These are phyloP conservation scores for Pseudophaeomoniella oleicola DNA, from an alignment of 2,329 filamentous ascomycete genomes.

Conservation along the genomic window DNA sequence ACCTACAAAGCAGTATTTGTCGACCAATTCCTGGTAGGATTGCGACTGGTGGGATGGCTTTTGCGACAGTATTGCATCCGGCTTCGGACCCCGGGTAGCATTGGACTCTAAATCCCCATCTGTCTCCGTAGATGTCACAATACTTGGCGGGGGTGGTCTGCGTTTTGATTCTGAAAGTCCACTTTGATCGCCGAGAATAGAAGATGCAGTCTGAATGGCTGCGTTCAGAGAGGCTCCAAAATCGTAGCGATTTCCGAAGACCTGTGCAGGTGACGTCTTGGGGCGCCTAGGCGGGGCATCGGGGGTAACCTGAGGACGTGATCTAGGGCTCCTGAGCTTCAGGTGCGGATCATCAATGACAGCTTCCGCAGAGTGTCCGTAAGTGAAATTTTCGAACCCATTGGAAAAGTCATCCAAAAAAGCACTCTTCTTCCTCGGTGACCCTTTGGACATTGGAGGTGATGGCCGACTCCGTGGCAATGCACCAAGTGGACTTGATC, in stretches of 20 bases:
- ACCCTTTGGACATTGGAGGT: slow-evolving; percentile 28
- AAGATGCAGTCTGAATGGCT: slow-evolving; percentile 46
- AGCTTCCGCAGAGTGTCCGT: slow-evolving; percentile 43
- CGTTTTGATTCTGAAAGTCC: slow-evolving; percentile 6
- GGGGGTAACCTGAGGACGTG: slow-evolving; percentile 46
- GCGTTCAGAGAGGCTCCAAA: slow-evolving; percentile 84
- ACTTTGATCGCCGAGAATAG: slow-evolving; percentile 12
- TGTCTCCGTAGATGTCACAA: not conserved
- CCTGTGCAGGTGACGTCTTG: slow-evolving; percentile 46
- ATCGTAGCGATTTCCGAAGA: slow-evolving; percentile 88
- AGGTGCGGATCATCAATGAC: slow-evolving; percentile 53
- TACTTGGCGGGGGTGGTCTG: not conserved
- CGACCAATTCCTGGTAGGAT: slow-evolving; percentile 90
- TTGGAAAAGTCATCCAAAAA: slow-evolving; percentile 58
- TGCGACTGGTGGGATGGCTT: slow-evolving; percentile 66
- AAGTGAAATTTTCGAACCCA: slow-evolving; percentile 38
- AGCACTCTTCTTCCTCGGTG: slow-evolving; percentile 34
- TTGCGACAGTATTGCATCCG: slow-evolving; percentile 41
- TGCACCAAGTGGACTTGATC: slow-evolving; percentile 52
- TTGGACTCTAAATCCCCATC: slow-evolving; percentile 10
- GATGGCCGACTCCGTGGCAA: slow-evolving; percentile 35
- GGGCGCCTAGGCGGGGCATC: slow-evolving; percentile 35
- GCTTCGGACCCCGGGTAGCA: slow-evolving; percentile 28
- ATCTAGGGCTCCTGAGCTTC: slow-evolving; percentile 56
- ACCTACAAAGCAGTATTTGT: slow-evolving; percentile 99